Base-by-base conservation (phyloP, 2,329 filamentous ascomycete genomes). In the Penicillium griseofulvum region DNA sequence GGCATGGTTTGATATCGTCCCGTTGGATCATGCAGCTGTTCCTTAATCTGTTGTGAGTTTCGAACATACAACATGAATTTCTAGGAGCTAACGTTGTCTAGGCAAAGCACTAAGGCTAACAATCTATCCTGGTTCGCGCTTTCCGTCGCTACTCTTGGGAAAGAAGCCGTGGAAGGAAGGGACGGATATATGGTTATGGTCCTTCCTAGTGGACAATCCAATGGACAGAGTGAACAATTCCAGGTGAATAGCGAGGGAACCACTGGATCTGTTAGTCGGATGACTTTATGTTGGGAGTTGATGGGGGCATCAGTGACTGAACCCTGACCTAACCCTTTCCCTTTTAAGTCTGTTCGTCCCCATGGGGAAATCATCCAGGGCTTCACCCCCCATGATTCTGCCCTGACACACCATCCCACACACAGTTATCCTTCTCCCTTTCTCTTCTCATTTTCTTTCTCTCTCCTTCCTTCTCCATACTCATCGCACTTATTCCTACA, bases 1-100 rank as follows among this genome's bases (percentile, higher is more conserved):
- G 77, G 77, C 68, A 67, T 28, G 77, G 76, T 0, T 53, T 79
- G 17, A 68, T 79, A 33, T 65, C 74, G 9, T 57, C 68, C 5
- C 58, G 60, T 16, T 80, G 77, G 76, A 69, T 76, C 9, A 68
- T 66, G 49, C 57, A 69, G 22, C 29, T 80, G 29, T 66, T 78
- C 24, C 57, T 68, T 5, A 57, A 55, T 43, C 49, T 75, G 29
- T 55, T 71, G 76, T 78, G 64, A 70, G 74, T 69, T 46, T 5
- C 34, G 24, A 10, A 38, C 24, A 31, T 34, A 22, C 1, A 8
- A 26, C 42, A 14, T 4, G 14, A 8, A 8, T 31, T 41, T 8
- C 7, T 28, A 12, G 39, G 42, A 41, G 22, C 63, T 69, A 41
- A 65, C 47, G 46, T 24, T 46, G 28, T 43, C 37, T 34, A 24